Conservation (phyloP, 352 stramenopile genomes). For the Globisporangium camurandrum region DNA sequence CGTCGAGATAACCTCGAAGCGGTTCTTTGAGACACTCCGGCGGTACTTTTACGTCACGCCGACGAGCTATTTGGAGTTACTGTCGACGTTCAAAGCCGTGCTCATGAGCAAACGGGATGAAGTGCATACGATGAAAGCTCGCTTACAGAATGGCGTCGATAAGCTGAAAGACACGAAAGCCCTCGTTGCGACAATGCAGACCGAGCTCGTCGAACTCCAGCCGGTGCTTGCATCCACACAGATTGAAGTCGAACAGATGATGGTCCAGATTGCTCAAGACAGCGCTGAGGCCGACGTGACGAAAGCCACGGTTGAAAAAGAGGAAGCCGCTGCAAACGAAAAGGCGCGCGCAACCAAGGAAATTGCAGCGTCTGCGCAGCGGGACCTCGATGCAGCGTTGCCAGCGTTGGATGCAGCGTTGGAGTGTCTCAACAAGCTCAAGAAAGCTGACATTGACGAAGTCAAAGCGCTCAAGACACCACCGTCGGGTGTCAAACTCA, state of each 20-base stretch:
- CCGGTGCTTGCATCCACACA: constrained; percentile 70
- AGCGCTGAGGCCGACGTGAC: constrained; percentile 87
- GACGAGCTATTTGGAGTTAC: constrained; percentile 89
- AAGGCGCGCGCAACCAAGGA: constrained; percentile 86
- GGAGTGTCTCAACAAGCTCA: constrained; percentile 86
- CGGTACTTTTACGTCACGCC: constrained; percentile 92
- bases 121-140: constrained; percentile 80
- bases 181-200: constrained; percentile 80
- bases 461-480: constrained; percentile 89
- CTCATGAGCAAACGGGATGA: constrained; percentile 87
- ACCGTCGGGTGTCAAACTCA: constrained; percentile 87
- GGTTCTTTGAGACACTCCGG: constrained; percentile 82
- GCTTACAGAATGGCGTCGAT: constrained; percentile 82
- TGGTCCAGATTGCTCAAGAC: constrained; percentile 86
- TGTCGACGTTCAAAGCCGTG: constrained; percentile 89
- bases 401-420: constrained; percentile 82
- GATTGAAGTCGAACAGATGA: constrained; percentile 85
- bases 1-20: constrained; percentile 75
- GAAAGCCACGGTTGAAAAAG: constrained; percentile 79
- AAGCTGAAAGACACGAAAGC: constrained; percentile 79
- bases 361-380: constrained; percentile 85
- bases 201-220: constrained; percentile 75
- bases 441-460: constrained; percentile 90
- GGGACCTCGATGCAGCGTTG: constrained; percentile 82
- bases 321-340: constrained; percentile 80